Percentiles rank a stretch among this genome's conserved stretches.
Conservation (phyloP, 768 basidiomycete genomes). For the Suillus americanus region DNA sequence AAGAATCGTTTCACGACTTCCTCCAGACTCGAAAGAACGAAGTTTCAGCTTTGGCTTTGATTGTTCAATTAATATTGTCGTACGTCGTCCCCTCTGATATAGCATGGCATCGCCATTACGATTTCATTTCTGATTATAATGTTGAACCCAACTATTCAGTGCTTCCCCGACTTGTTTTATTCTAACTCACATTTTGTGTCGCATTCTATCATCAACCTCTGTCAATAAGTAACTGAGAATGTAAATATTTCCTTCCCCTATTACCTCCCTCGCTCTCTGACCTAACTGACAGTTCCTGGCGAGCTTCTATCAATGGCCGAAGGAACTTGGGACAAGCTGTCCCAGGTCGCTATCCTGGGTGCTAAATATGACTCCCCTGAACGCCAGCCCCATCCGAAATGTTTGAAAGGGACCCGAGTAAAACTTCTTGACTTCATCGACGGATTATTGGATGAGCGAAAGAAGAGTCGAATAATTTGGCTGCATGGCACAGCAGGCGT, state of each 20-base stretch:
- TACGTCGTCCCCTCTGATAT: background rate
- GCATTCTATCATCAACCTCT: background rate
- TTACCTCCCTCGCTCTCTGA: background rate
- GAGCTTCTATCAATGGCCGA: background rate
- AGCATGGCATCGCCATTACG: too few species aligned
- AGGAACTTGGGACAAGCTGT: slow-evolving; percentile 1
- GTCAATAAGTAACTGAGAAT: background rate
- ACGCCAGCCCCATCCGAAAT: background rate
- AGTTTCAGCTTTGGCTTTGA: background rate
- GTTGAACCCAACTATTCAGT: background rate
- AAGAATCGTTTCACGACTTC: background rate
- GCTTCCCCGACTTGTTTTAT: background rate
- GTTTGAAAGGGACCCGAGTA: background rate
- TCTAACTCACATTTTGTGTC: background rate
- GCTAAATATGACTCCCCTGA: background rate
- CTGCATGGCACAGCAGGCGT: background rate
- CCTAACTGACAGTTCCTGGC: background rate
- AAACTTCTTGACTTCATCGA: background rate
- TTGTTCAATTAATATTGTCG: background rate
- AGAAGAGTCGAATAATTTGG: background rate
- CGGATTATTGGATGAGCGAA: background rate
- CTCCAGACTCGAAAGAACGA: background rate
- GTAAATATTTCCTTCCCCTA: background rate
- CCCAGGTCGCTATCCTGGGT: background rate
- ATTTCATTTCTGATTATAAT: background rate